Conservation (phyloP, 345 rosid genomes). For the Trapa bicornis region DNA sequence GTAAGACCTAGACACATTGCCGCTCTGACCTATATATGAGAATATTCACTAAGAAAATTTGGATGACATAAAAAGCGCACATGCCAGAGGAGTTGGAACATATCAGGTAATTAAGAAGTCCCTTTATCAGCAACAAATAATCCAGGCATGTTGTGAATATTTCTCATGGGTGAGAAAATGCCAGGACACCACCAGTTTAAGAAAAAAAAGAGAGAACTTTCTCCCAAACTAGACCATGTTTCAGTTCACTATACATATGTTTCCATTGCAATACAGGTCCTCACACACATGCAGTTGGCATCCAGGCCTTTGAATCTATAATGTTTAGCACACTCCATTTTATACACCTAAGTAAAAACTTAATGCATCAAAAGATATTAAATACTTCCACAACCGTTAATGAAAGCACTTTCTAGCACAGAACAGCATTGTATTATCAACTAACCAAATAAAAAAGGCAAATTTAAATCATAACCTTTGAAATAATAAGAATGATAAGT, state of each 20-base stretch:
- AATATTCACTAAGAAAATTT: slow-evolving; percentile 9
- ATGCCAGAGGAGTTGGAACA: not conserved
- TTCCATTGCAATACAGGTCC: too few relatives aligned
- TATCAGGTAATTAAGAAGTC: too few relatives aligned
- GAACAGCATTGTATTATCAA: too few relatives aligned
- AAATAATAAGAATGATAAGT: not conserved
- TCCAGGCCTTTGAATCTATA: too few relatives aligned
- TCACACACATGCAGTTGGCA: too few relatives aligned
- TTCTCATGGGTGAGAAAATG: not conserved
- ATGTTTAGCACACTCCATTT: not conserved
- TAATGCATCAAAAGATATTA: not conserved
- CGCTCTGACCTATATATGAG: slow-evolving; percentile 44
- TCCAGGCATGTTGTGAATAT: not conserved
- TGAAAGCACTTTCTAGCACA: not conserved
- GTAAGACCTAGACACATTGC: slow-evolving; percentile 49
- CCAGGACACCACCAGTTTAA: not conserved
- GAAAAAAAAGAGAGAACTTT: not conserved
- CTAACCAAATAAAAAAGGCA: not conserved
- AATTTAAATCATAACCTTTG: not conserved
- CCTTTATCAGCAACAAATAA: not conserved
- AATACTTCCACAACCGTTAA: not conserved
- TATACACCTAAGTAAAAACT: not conserved
- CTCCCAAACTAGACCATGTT: not conserved
- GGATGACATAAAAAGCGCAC: not conserved
- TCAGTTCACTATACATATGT: too few relatives aligned